A percentile compares a stretch with the other conserved stretches of the same genome.
Evolutionary conservation across 495 filamentous ascomycete genomes (phyloP).

Genomic region (Talaromyces stipitatus): DNA sequence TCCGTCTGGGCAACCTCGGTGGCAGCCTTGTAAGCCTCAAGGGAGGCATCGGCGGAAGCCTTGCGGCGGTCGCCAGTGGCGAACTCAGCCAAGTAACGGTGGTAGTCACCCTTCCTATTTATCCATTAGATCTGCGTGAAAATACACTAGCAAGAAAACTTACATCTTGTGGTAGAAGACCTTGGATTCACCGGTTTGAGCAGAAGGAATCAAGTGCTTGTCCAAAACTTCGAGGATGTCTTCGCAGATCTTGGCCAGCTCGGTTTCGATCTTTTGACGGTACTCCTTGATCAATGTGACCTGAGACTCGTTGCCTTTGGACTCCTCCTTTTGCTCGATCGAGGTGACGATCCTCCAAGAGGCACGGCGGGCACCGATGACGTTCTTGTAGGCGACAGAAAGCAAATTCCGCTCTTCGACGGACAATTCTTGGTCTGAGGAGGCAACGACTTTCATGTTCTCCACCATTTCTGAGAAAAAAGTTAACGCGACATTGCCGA

Average conservation of each 20-base stretch:
- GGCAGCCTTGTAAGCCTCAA: conserved; percentile 97
- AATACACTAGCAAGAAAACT: conserved; percentile 18
- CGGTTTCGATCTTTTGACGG: conserved; percentile 97
- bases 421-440: conserved; percentile 89
- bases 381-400: conserved; percentile 99
- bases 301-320: conserved; percentile 94
- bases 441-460: conserved; percentile 99
- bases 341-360: conserved; percentile 99
- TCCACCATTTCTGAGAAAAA: conserved; percentile 85
- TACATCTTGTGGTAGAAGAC: conserved; percentile 99
- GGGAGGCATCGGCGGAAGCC: conserved; percentile 88
- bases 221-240: conserved; percentile 97
- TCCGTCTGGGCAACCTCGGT: conserved; percentile 98
- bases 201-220: conserved; percentile 91
- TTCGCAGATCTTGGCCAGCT: conserved; percentile 98
- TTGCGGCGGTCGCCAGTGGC: conserved; percentile 97
- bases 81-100: conserved; percentile 99
- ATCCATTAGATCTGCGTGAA: background rate
- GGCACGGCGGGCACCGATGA: conserved; percentile 96
- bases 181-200: conserved; percentile 96
- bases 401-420: conserved; percentile 99
- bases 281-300: conserved; percentile 97
- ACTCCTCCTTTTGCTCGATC: conserved; percentile 99
- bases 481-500: conserved; percentile 15
- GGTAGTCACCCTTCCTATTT: conserved; percentile 97